Conservation (phyloP, 768 basidiomycete genomes). For the Leccinum rimulosum region DNA sequence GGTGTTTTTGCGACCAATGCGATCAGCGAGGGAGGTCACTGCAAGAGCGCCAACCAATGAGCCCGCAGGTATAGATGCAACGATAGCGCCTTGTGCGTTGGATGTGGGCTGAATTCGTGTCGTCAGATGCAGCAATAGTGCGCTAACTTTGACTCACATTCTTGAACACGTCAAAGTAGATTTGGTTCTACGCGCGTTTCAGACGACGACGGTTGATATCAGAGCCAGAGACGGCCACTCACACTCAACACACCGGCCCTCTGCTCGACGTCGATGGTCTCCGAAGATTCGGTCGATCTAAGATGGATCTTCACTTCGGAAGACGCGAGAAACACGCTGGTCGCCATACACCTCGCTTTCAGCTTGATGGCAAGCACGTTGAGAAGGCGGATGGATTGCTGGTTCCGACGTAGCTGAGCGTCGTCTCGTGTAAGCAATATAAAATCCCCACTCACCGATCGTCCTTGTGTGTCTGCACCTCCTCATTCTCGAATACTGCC, state of each 20-base stretch:
- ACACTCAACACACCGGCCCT: constrained; percentile 59
- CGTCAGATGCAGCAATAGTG: constrained; percentile 1
- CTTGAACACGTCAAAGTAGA: constrained; percentile 27
- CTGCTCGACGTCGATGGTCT: too few relatives aligned
- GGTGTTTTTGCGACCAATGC: constrained; percentile 61
- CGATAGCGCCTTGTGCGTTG: constrained; percentile 66
- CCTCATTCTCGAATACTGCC: too few relatives aligned
- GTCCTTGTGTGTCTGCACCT: too few relatives aligned
- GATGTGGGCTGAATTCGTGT: constrained; percentile 40
- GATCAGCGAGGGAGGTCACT: constrained; percentile 62
- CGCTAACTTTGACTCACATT: constrained; percentile 12
- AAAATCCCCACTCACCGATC: too few relatives aligned
- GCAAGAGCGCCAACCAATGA: constrained; percentile 65
- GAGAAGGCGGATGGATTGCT: too few relatives aligned
- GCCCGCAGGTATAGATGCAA: constrained; percentile 75
- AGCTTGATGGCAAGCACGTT: too few relatives aligned
- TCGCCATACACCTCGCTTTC: too few relatives aligned
- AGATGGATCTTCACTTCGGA: too few relatives aligned
- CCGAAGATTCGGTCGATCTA: too few relatives aligned
- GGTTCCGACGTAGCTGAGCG: too few relatives aligned
- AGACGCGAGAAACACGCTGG: too few relatives aligned
- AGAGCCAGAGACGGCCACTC: constrained; percentile 10
- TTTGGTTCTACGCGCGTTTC: constrained; percentile 21
- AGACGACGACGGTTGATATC: background rate
- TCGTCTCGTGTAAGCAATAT: too few relatives aligned